Evolutionary conservation across 2,329 filamentous ascomycete species (phyloP).

Genomic region (Exophiala bonariae): DNA sequence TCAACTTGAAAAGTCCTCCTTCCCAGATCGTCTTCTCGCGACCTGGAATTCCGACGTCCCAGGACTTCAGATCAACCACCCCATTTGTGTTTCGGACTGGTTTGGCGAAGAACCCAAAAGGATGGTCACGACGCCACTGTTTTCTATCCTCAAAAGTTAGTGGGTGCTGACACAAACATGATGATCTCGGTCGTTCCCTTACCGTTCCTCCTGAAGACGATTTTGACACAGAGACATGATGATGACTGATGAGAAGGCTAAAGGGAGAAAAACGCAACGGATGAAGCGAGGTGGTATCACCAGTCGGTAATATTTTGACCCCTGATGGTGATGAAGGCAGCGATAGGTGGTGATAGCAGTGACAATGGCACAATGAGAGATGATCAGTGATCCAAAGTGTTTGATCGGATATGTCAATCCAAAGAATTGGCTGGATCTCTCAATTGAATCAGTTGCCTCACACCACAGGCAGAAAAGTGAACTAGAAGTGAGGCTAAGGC

Average conservation of each 20-base stretch:
- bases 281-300: not conserved
- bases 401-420: too few species aligned
- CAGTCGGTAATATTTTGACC: too few species aligned
- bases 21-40: constrained; percentile 98
- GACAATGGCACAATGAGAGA: too few species aligned
- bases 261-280: not conserved
- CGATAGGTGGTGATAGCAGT: too few species aligned
- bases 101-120: constrained; percentile 95
- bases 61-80: constrained; percentile 86
- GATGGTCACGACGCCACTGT: constrained; percentile 95
- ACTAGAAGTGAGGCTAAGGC: not conserved
- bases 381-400: not conserved
- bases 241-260: not conserved
- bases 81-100: constrained; percentile 73
- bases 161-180: constrained; percentile 16
- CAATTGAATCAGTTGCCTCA: too few species aligned
- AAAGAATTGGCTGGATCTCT: too few species aligned
- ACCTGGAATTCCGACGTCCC: constrained; percentile 95
- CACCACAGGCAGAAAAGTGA: not conserved
- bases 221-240: constrained; percentile 85
- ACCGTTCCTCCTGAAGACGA: constrained; percentile 85
- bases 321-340: too few species aligned
- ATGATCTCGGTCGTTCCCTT: constrained; percentile 34
- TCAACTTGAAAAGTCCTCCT: constrained; percentile 94
- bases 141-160: constrained; percentile 59